Base-by-base conservation (phyloP, 441 rosid genomes). In the Euphorbia celastroides region DNA sequence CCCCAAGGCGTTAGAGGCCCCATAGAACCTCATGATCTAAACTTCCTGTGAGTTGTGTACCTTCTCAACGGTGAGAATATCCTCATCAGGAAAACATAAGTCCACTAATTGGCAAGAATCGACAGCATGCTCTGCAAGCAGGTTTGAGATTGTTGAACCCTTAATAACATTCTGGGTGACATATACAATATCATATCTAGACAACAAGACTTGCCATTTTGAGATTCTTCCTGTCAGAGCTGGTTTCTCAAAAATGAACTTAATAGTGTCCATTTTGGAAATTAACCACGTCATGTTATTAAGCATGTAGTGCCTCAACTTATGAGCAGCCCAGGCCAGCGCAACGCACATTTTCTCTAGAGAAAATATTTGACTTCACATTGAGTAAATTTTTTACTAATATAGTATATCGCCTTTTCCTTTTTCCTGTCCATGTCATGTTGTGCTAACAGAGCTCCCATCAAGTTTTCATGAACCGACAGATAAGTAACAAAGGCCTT, bases 211-310 rank as follows among this genome's bases (percentile, higher is more conserved):
- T 17, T 30, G 2, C 42, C 62, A 59, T 27, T 10, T 1, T 16
- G 42, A 0, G 9, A 59, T 59, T 12, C 77, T 76, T 76, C 87
- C 75, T 80, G 79, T 64, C 80, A 79, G 0, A 82, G 90, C 75
- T 82, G 14, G 54, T 11, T 62, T 62, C 5, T 62, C 55, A 26
- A 42, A 62, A 6, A 62, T 62, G 36, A 26, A 57, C 7, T 57
- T 57, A 3, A 57, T 26, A 0, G 34, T 8, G 7, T 28, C 60
- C 60, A 62, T 42, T 25, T 27, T 42, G 3, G 0, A 42, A 7
- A 62, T 62, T 0, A 44, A 5, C 34, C 31, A 23, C 1, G 52
- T 62, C 2, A 20, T 23, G 20, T 62, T 2, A 7, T 14, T 13
- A 4, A 42, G 3, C 66, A 57, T 57, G 60, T 57, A 57, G 16